Percentiles rank a stretch among this genome's conserved stretches.
Evolutionary conservation across 129 eudicot genomes (phyloP).

Genomic region (Centella asiatica): DNA sequence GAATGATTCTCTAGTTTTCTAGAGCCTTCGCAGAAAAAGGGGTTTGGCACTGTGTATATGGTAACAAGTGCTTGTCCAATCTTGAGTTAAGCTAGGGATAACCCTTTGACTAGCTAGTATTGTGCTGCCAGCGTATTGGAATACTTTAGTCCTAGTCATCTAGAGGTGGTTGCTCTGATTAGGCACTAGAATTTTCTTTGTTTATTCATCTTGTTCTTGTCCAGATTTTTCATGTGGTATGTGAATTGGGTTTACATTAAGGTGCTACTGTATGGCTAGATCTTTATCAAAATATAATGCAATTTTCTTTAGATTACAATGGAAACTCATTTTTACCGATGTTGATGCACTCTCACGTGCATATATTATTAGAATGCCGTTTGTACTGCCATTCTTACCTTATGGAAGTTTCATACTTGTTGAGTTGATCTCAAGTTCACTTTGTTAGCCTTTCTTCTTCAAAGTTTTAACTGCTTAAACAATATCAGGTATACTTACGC

Average conservation of each 20-base stretch:
- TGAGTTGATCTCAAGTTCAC: neutral
- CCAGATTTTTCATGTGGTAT: too few relatives aligned
- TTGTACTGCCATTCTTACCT: neutral
- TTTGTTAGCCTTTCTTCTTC: neutral
- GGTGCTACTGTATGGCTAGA: too few relatives aligned
- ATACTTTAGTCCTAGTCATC: too few relatives aligned
- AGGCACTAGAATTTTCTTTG: too few relatives aligned
- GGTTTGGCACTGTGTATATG: neutral
- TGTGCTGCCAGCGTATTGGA: too few relatives aligned
- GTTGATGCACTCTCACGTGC: neutral
- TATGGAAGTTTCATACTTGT: neutral
- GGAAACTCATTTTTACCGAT: neutral
- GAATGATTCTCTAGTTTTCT: neutral
- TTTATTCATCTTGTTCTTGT: too few relatives aligned
- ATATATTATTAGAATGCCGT: neutral
- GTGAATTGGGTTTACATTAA: too few relatives aligned
- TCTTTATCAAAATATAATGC: too few relatives aligned
- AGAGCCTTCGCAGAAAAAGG: neutral
- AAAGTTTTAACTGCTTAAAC: constrained; percentile 30
- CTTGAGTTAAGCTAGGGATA: too few relatives aligned
- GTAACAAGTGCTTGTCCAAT: too few relatives aligned
- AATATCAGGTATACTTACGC: constrained; percentile 88
- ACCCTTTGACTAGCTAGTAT: too few relatives aligned
- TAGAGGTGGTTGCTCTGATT: too few relatives aligned
- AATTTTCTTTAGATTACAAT: neutral